phyloP scores from a whole-genome alignment of 2,329 filamentous ascomycete genomes.

The Sphaerulina populicola region DNA sequence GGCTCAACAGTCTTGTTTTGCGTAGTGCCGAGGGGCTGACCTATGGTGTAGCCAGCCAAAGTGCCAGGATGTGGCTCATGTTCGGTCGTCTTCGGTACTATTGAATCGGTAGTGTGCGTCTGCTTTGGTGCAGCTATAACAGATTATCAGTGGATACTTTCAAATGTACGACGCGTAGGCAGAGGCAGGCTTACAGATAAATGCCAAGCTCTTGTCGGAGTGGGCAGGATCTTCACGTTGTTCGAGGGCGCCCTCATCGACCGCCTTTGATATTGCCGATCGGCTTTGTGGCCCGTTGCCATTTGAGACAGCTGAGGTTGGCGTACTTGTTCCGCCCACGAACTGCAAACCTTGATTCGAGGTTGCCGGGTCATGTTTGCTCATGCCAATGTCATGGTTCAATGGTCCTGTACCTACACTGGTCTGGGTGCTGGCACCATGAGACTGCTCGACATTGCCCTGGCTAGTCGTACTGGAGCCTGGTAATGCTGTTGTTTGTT shows the following conservation, averaged over 20 bases:
- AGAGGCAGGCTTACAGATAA: conserved; percentile 1
- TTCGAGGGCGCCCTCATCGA: neutral
- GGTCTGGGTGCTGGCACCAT: conserved; percentile 1
- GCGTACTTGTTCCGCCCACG: neutral
- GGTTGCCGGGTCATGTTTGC: neutral
- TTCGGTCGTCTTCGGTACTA: conserved; percentile 1
- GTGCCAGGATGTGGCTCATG: neutral
- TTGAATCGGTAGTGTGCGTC: neutral
- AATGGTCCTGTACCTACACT: neutral
- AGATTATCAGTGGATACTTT: neutral
- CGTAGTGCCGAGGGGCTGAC: neutral
- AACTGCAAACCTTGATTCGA: conserved; percentile 3
- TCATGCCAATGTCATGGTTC: neutral
- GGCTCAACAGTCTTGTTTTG: neutral
- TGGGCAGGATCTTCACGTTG: conserved; percentile 1
- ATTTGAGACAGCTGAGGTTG: neutral
- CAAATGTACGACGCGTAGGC: neutral
- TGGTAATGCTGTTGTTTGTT: neutral
- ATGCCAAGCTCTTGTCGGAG: conserved; percentile 1
- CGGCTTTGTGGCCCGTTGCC: neutral
- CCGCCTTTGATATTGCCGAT: conserved; percentile 1
- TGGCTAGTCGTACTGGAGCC: conserved; percentile 2
- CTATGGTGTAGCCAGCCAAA: conserved; percentile 1
- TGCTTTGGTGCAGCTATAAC: neutral
- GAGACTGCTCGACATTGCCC: conserved; percentile 1